These are phyloP conservation scores for Solanum ahanhuiri DNA, from an alignment of 257 asterid genomes.

Conservation along the genomic window DNA sequence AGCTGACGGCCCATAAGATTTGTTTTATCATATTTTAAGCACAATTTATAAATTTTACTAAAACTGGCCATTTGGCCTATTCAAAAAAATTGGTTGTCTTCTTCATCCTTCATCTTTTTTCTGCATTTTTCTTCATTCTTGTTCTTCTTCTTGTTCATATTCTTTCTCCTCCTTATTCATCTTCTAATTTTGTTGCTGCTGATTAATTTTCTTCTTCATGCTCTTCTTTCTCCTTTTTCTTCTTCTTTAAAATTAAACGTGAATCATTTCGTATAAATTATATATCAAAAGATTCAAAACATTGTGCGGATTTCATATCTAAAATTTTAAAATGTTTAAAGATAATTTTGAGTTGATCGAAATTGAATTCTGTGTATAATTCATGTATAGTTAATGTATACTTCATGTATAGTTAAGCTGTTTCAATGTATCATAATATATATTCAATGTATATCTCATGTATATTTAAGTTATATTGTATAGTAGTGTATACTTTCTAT, in stretches of 20 bases:
- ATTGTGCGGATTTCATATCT: background rate
- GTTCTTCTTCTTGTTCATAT: too few species aligned
- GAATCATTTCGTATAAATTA: background rate
- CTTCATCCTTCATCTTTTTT: background rate
- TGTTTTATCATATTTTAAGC: too few species aligned
- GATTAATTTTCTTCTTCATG: background rate
- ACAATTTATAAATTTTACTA: background rate
- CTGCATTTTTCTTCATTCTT: background rate
- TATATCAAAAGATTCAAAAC: background rate
- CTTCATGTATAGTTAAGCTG: too few species aligned
- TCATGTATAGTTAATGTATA: too few species aligned
- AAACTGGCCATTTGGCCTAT: background rate
- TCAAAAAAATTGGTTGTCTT: too few species aligned
- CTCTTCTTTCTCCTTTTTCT: background rate
- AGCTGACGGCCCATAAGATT: too few species aligned
- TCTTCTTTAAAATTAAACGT: background rate
- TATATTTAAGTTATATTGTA: background rate
- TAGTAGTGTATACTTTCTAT: background rate
- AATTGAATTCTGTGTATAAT: background rate
- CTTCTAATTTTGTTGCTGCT: too few species aligned
- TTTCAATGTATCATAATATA: background rate
- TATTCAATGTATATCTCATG: background rate
- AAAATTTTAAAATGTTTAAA: too few species aligned
- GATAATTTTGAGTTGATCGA: background rate
- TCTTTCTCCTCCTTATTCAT: too few species aligned